Conservation (phyloP, 2,329 filamentous ascomycete species). For the Nothomitra cinnamomea region DNA sequence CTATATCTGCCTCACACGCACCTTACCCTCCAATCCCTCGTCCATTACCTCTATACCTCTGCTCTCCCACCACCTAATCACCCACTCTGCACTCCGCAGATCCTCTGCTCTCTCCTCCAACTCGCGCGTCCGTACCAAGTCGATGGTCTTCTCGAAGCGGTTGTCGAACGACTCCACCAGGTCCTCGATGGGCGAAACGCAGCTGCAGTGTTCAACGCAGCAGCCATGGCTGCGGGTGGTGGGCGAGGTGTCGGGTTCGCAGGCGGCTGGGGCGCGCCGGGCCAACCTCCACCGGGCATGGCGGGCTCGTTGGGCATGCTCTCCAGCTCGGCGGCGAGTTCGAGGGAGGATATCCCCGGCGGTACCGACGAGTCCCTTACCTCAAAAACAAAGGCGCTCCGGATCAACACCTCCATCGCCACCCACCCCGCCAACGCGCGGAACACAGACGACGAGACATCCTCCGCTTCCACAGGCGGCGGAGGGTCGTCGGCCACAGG, state of each 20-base stretch:
- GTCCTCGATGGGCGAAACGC: slow-evolving; percentile 86
- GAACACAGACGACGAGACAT: slow-evolving; percentile 20
- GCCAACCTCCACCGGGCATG: slow-evolving; percentile 11
- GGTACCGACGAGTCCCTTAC: slow-evolving; percentile 11
- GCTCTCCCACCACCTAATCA: slow-evolving; percentile 62
- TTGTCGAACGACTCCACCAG: slow-evolving; percentile 77
- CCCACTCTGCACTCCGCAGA: slow-evolving; percentile 78
- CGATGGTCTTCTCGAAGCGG: slow-evolving; percentile 80
- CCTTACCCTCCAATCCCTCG: slow-evolving; percentile 72
- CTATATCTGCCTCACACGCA: slow-evolving; percentile 88
- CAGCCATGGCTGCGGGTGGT: slow-evolving; percentile 91
- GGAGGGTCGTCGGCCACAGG: neutral
- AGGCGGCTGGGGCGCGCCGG: slow-evolving; percentile 23
- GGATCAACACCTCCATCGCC: slow-evolving; percentile 32
- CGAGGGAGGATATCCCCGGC: slow-evolving; percentile 8
- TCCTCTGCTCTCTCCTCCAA: slow-evolving; percentile 86
- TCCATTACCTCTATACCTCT: slow-evolving; percentile 89
- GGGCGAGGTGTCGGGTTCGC: slow-evolving; percentile 62
- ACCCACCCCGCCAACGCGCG: slow-evolving; percentile 17
- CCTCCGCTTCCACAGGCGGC: slow-evolving; percentile 18
- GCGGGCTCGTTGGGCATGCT: slow-evolving; percentile 23
- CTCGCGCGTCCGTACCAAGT: slow-evolving; percentile 85
- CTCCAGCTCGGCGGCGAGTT: neutral
- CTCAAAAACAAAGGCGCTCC: slow-evolving; percentile 20
- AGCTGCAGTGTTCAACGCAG: slow-evolving; percentile 93